phyloP scores from a whole-genome alignment of 257 asterid species.

The Solanum etuberosum region DNA sequence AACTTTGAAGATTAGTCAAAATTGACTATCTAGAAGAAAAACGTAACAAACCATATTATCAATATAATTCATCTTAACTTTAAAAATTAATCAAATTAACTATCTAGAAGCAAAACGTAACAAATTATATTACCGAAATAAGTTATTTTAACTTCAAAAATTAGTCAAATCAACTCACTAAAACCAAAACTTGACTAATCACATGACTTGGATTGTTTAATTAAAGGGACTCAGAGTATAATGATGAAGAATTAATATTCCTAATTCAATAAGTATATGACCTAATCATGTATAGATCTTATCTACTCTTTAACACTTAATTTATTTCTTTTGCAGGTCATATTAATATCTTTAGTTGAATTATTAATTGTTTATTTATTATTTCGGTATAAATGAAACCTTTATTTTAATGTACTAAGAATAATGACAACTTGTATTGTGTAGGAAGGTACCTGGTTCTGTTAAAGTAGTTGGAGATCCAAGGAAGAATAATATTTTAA shows the following conservation, averaged over 20 bases:
- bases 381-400: constrained; percentile 2
- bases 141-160: not conserved
- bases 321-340: not conserved
- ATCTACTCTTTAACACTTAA: not conserved
- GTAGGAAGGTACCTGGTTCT: not conserved
- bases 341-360: not conserved
- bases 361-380: not conserved
- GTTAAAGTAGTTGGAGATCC: constrained; percentile 3
- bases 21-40: not conserved
- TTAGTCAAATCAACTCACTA: not conserved
- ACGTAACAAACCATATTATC: not conserved
- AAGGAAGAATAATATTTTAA: not conserved
- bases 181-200: not conserved
- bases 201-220: not conserved
- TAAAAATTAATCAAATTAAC: not conserved
- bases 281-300: not conserved
- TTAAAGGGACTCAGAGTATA: not conserved
- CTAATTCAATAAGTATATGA: not conserved
- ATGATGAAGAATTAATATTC: not conserved
- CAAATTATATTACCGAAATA: accelerated
- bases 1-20: not conserved
- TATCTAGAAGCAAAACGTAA: not conserved
- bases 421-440: constrained; percentile 10
- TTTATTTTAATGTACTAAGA: not conserved
- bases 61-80: not conserved